Percentiles rank a stretch among this genome's conserved stretches.
Conservation (phyloP, 176 grass and related monocot species). For the Saccharum spontaneum region DNA sequence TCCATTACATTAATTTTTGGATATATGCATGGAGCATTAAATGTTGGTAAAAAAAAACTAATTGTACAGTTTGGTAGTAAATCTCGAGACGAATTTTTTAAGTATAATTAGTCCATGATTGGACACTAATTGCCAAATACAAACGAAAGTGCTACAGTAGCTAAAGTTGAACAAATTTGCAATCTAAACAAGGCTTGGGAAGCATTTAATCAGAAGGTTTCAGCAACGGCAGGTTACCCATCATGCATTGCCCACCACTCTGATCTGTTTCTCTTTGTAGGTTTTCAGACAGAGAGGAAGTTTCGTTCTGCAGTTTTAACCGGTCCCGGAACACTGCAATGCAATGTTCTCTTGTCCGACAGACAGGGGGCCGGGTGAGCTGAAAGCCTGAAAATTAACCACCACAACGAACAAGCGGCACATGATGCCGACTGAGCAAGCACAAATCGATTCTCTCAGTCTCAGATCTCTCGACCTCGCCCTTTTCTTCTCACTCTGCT, state of each 20-base stretch:
- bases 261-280: not conserved
- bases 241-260: not conserved
- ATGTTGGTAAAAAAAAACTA: too few species aligned
- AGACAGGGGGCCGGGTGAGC: not conserved
- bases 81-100: too few species aligned
- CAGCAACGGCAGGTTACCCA: not conserved
- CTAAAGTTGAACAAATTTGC: too few species aligned
- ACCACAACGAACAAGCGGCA: not conserved
- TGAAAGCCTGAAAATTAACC: constrained; percentile 21
- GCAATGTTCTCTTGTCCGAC: not conserved
- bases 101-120: too few species aligned
- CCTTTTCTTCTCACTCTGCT: not conserved
- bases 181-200: too few species aligned
- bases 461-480: not conserved
- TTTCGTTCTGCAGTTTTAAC: not conserved
- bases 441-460: not conserved
- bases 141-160: too few species aligned
- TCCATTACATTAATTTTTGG: too few species aligned
- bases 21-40: too few species aligned
- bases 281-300: not conserved
- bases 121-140: too few species aligned
- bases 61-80: too few species aligned
- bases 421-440: not conserved
- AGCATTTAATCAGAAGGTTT: constrained; percentile 11
- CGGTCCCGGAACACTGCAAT: not conserved